These are phyloP conservation scores for Tetracladium setigerum DNA, from an alignment of 495 filamentous ascomycete genomes.

Conservation along the genomic window DNA sequence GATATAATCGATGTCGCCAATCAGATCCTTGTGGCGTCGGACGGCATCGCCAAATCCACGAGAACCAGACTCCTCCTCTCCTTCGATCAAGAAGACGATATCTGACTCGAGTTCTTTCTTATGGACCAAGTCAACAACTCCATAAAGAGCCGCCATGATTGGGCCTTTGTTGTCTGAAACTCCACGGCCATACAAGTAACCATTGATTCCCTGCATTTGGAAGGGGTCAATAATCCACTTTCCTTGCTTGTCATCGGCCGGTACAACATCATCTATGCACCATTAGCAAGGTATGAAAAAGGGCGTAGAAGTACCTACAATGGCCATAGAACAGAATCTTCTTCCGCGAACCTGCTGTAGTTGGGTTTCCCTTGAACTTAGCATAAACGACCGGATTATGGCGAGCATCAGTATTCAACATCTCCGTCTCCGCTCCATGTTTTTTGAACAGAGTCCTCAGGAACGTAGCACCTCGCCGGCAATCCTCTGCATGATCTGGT, in stretches of 20 bases:
- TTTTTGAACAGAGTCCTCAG: constrained; percentile 83
- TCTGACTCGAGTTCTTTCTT: constrained; percentile 74
- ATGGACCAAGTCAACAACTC: constrained; percentile 77
- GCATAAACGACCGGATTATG: constrained; percentile 89
- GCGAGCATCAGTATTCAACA: constrained; percentile 61
- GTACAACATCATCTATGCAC: constrained; percentile 72
- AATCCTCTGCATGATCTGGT: constrained; percentile 77
- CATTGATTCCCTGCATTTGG: constrained; percentile 73
- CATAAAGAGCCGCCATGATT: constrained; percentile 85
- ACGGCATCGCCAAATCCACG: constrained; percentile 81
- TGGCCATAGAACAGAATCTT: constrained; percentile 96
- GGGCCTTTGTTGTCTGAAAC: constrained; percentile 97
- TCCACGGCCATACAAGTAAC: constrained; percentile 94
- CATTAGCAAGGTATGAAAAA: neutral
- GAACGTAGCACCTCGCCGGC: constrained; percentile 84
- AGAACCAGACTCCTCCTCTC: constrained; percentile 92
- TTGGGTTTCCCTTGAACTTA: constrained; percentile 65
- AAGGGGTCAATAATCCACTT: constrained; percentile 89
- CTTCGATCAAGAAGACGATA: constrained; percentile 89
- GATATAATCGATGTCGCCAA: constrained; percentile 89
- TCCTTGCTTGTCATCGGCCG: constrained; percentile 66
- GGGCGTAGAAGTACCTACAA: constrained; percentile 26
- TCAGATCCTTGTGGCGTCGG: constrained; percentile 65
- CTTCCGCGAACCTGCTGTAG: constrained; percentile 52
- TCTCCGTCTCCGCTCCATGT: constrained; percentile 79